These are phyloP conservation scores for Phytophthora aleatoria DNA, from an alignment of 352 stramenopile genomes.

Conservation along the genomic window DNA sequence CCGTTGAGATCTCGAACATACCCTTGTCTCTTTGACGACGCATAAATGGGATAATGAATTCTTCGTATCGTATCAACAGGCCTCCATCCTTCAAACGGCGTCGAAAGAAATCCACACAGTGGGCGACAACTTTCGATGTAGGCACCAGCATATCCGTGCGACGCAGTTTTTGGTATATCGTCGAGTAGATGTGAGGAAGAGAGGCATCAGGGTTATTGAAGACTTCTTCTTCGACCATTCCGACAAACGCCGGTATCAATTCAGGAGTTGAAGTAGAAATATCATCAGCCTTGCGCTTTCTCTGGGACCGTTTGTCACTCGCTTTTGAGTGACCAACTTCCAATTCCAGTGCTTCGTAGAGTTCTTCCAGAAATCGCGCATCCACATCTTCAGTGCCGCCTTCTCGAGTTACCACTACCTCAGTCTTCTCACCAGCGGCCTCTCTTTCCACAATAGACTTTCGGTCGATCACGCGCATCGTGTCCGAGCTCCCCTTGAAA, in stretches of 20 bases:
- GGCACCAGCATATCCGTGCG: slow-evolving; percentile 47
- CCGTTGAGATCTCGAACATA: slow-evolving; percentile 20
- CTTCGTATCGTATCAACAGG: slow-evolving; percentile 62
- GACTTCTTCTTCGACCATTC: slow-evolving; percentile 60
- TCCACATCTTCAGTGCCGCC: slow-evolving; percentile 21
- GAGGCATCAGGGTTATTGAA: slow-evolving; percentile 46
- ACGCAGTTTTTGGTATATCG: slow-evolving; percentile 41
- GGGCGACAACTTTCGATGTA: slow-evolving; percentile 46
- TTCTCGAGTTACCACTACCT: slow-evolving; percentile 28
- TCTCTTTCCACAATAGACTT: slow-evolving; percentile 48
- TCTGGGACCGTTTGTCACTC: not conserved
- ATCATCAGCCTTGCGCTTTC: slow-evolving; percentile 31
- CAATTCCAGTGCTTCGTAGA: slow-evolving; percentile 35
- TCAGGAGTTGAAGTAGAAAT: slow-evolving; percentile 17
- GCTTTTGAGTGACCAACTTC: slow-evolving; percentile 21
- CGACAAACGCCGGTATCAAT: slow-evolving; percentile 53
- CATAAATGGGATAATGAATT: slow-evolving; percentile 54
- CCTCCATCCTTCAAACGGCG: slow-evolving; percentile 44
- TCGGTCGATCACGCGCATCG: slow-evolving; percentile 43
- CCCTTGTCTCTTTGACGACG: slow-evolving; percentile 32
- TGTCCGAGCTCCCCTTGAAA: slow-evolving; percentile 31
- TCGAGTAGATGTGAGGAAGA: slow-evolving; percentile 48
- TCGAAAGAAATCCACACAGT: slow-evolving; percentile 42
- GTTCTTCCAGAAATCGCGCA: slow-evolving; percentile 32
- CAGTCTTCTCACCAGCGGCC: slow-evolving; percentile 19